phyloP scores from a whole-genome alignment of 75 land plant genomes.

The Sequoiadendron giganteum region DNA sequence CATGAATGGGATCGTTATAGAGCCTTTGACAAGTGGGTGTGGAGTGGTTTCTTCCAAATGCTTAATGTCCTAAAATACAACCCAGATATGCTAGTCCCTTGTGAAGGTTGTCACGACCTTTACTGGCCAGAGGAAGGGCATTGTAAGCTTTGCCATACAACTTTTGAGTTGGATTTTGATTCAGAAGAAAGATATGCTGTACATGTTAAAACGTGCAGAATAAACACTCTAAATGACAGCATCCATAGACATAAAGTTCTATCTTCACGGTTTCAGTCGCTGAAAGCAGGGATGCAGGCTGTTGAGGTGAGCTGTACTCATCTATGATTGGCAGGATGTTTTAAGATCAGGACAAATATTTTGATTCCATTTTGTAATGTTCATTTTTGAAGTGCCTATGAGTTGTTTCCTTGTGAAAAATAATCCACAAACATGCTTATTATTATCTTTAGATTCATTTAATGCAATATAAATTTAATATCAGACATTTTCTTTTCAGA shows the following conservation, averaged over 20 bases:
- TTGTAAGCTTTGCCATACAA: constrained; percentile 56
- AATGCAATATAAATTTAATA: background rate
- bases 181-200: constrained; percentile 67
- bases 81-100: constrained; percentile 43
- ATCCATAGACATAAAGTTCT: constrained; percentile 33
- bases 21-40: constrained; percentile 56
- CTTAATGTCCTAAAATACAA: constrained; percentile 42
- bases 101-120: constrained; percentile 61
- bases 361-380: background rate
- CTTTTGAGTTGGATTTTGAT: constrained; percentile 81
- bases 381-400: background rate
- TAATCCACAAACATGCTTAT: background rate
- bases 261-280: constrained; percentile 47
- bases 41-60: constrained; percentile 45
- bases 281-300: constrained; percentile 61
- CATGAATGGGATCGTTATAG: constrained; percentile 34
- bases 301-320: constrained; percentile 43
- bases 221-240: background rate
- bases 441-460: background rate
- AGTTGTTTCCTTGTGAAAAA: background rate
- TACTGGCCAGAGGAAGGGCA: constrained; percentile 74
- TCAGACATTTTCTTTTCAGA: constrained; percentile 25
- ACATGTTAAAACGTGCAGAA: constrained; percentile 57
- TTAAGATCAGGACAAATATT: background rate
- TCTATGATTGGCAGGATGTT: background rate